Conservation (phyloP, 495 filamentous ascomycete genomes). For the Tuber microsphaerosporum region DNA sequence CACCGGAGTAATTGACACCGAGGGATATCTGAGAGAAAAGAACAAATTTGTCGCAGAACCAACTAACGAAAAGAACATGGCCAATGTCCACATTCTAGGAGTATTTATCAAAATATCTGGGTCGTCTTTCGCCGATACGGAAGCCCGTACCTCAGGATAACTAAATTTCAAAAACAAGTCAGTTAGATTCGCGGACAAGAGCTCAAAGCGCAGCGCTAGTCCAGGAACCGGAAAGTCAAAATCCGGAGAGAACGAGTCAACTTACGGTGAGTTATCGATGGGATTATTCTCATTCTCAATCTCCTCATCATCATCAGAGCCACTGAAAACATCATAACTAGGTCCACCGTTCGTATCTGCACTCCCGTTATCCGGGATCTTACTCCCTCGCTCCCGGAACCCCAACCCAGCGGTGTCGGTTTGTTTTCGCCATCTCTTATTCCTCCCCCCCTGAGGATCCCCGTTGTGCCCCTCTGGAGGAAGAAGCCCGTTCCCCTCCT, state of each 20-base stretch:
- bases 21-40: slow-evolving; percentile 76
- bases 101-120: slow-evolving; percentile 71
- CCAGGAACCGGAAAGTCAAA: background rate
- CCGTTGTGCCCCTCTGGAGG: background rate
- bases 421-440: background rate
- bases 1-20: slow-evolving; percentile 75
- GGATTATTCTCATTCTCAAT: slow-evolving; percentile 49
- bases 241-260: background rate
- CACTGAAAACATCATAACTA: background rate
- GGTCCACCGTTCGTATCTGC: background rate
- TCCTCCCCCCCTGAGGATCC: background rate
- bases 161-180: slow-evolving; percentile 14
- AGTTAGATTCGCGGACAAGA: background rate
- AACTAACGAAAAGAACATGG: slow-evolving; percentile 67
- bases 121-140: slow-evolving; percentile 67
- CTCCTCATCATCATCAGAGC: slow-evolving; percentile 17
- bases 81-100: slow-evolving; percentile 76
- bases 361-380: background rate
- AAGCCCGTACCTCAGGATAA: slow-evolving; percentile 70
- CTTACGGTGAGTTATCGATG: slow-evolving; percentile 56
- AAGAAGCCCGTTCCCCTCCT: background rate
- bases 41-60: slow-evolving; percentile 79
- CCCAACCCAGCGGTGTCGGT: background rate
- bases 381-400: background rate
- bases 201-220: background rate